Evolutionary conservation across 805 yeast genomes (phyloP), one percentile per base, ranked within the genome.

Genomic region (Kurtzmaniella cleridarum): DNA sequence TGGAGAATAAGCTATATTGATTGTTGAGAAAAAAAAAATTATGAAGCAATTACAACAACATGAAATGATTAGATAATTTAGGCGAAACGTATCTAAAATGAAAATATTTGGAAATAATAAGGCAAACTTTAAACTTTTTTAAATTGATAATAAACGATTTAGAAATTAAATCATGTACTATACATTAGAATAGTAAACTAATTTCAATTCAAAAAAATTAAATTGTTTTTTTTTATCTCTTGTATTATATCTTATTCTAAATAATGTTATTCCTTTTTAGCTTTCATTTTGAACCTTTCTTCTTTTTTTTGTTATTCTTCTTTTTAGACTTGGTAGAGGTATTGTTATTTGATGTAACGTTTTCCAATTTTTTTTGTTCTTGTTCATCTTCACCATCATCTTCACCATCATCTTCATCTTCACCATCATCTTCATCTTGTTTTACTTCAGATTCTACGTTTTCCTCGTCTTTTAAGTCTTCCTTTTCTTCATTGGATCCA

Each of bases 1-100:
- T 68, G 98, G 98, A 33, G 98, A 93, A 66, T 88, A 71, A 37
- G 48, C 28, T 12, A 32, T 17, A 18, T 20, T 20, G 24, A 20
- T 20, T 5, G 5, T 20, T 20, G 24, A 20, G 8, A 20, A 8
- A 8, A 8, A 5, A 8, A 8, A 8, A 5, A 10, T n/a, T 27
- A 28, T 29, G 12, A 23, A 23, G 20, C 9, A 31, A 10, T 7
- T 35, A 15, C 33, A 20, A 11, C 33, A 28, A 23, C 11, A 27
- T 10, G 15, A 33, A 16, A 34, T 8, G 24, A 13, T 6, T 24
- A 18, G 8, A 34, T 5, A 20, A 10, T 16, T 13, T 12, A 33
- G 5, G 5, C 5, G 11, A 15, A 33, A 11, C 15, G 13, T 20
- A 33, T 18, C 5, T 17, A 5, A 17, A 17, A 18, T 5, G 11